phyloP scores from a whole-genome alignment of 2,329 filamentous ascomycete genomes.

The Cytospora mali region DNA sequence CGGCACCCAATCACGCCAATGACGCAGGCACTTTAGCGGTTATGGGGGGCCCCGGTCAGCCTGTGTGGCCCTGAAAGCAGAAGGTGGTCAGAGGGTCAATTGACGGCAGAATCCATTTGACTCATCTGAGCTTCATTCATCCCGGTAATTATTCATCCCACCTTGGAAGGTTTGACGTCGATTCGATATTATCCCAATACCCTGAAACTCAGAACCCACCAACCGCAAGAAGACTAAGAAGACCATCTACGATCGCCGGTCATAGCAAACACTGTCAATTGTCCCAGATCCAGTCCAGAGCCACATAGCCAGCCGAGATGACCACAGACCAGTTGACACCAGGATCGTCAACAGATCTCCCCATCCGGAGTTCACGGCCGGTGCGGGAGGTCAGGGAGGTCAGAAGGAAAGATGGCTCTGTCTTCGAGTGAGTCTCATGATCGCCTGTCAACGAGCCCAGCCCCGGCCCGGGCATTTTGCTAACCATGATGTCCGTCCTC shows the following conservation, averaged over 20 bases:
- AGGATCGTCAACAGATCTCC: conserved; percentile 18
- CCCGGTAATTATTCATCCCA: conserved; percentile 14
- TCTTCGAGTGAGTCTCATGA: conserved; percentile 40
- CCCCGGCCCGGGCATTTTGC: conserved; percentile 11
- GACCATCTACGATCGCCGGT: neutral
- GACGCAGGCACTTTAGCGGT: conserved; percentile 17
- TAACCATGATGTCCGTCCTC: conserved; percentile 3
- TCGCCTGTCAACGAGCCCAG: neutral
- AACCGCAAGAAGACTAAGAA: neutral
- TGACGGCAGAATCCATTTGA: conserved; percentile 13
- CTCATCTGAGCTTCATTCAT: conserved; percentile 1
- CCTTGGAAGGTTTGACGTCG: neutral
- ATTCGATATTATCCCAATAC: neutral
- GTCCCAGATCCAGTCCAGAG: neutral
- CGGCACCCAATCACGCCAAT: conserved; percentile 12
- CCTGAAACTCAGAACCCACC: neutral
- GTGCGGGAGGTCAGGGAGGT: conserved; percentile 22
- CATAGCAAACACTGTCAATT: neutral
- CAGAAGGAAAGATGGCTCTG: conserved; percentile 28
- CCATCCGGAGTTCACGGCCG: conserved; percentile 16
- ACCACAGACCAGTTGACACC: conserved; percentile 21
- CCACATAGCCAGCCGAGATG: conserved; percentile 7
- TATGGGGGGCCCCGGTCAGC: neutral
- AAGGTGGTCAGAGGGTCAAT: conserved; percentile 9
- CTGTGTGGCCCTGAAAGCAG: neutral